Evolutionary conservation across 768 basidiomycete genomes (phyloP).

Genomic region (Xanthoconium stramineum): DNA sequence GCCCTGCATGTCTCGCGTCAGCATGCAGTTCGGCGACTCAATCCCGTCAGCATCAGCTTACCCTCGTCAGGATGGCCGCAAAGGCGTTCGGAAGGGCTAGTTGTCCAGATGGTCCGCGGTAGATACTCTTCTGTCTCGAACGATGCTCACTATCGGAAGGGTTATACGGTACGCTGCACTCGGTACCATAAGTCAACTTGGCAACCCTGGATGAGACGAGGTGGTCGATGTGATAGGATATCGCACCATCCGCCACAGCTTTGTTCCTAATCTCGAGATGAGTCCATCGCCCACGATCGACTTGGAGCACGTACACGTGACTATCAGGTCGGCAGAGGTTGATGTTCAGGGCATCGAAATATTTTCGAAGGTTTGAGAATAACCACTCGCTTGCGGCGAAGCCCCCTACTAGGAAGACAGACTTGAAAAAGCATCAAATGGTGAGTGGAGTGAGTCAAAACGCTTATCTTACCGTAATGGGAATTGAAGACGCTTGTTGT

Average conservation of each 20-base stretch:
- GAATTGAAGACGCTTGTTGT: constrained; percentile 26
- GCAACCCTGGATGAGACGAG: constrained; percentile 48
- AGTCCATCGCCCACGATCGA: neutral
- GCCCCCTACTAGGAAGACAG: constrained; percentile 51
- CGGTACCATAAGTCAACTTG: constrained; percentile 46
- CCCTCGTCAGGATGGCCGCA: constrained; percentile 42
- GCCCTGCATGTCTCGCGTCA: constrained; percentile 26
- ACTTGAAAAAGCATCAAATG: constrained; percentile 12
- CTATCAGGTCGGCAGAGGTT: constrained; percentile 49
- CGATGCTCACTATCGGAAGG: constrained; percentile 39
- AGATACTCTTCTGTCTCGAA: constrained; percentile 30
- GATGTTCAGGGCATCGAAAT: constrained; percentile 38
- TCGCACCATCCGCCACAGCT: constrained; percentile 53
- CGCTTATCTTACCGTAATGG: constrained; percentile 30
- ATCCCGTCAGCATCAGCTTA: constrained; percentile 8
- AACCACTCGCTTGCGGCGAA: constrained; percentile 52
- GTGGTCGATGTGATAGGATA: constrained; percentile 43
- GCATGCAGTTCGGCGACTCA: neutral
- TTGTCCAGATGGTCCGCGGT: constrained; percentile 37
- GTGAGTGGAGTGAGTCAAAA: neutral
- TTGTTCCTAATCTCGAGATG: constrained; percentile 35
- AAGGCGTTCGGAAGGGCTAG: constrained; percentile 40
- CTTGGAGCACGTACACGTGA: constrained; percentile 43
- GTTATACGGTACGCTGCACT: constrained; percentile 37
- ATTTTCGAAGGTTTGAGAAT: constrained; percentile 39